Evolutionary conservation across 2,329 filamentous ascomycete species (phyloP).

Genomic region (Phaeosphaeriaceae sp.): DNA sequence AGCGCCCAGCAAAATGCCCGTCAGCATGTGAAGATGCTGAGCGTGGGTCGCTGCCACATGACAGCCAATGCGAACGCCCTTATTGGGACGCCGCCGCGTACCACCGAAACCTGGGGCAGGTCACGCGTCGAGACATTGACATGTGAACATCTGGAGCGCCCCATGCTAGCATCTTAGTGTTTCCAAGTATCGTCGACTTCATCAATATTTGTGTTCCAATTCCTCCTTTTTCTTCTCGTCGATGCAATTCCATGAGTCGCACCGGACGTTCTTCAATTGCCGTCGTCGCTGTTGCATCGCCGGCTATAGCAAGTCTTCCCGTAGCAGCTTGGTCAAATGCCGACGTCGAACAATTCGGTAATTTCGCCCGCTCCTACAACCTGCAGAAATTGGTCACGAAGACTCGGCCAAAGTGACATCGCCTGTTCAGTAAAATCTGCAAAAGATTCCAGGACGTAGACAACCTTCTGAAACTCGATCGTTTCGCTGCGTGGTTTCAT

Average conservation of each 20-base stretch:
- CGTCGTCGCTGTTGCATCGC: background rate
- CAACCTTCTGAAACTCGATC: no score
- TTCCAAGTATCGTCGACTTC: background rate
- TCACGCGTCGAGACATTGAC: slow-evolving; percentile 24
- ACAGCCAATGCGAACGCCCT: slow-evolving; percentile 9
- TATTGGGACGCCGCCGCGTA: slow-evolving; percentile 14
- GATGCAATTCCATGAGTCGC: background rate
- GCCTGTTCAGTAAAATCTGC: no score
- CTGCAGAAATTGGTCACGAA: no score
- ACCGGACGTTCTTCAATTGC: background rate
- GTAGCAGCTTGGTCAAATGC: background rate
- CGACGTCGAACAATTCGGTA: background rate
- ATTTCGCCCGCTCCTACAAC: background rate
- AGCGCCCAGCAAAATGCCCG: slow-evolving; percentile 1
- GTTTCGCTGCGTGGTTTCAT: no score
- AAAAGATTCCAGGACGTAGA: no score
- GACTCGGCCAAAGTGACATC: no score
- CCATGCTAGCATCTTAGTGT: background rate
- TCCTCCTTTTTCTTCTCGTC: background rate
- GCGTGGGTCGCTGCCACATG: slow-evolving; percentile 17
- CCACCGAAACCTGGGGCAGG: slow-evolving; percentile 24
- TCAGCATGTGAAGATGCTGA: slow-evolving; percentile 31
- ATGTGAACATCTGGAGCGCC: slow-evolving; percentile 28
- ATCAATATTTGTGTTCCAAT: background rate
- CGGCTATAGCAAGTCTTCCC: background rate